A percentile compares a stretch with the other conserved stretches of the same genome.
These are phyloP conservation scores for Kalmusia sp. DNA, from an alignment of 2,329 filamentous ascomycete genomes.

Conservation along the genomic window DNA sequence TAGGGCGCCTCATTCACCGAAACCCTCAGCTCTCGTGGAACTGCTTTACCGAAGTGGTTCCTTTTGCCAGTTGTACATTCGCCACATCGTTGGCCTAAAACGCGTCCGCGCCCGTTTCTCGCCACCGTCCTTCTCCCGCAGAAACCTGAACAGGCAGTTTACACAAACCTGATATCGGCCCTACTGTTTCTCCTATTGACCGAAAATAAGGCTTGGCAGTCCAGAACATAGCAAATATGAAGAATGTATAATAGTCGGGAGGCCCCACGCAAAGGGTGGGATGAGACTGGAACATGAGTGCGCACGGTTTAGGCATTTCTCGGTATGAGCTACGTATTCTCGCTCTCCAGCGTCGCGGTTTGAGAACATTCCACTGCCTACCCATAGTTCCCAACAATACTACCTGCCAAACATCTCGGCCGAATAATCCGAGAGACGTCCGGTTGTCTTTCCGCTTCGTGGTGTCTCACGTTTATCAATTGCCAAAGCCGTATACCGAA, in stretches of 20 bases:
- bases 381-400: not conserved
- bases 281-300: not conserved
- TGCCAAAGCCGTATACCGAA: conserved; percentile 9
- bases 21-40: not conserved
- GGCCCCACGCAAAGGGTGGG: too few relatives aligned
- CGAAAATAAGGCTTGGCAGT: too few relatives aligned
- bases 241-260: too few relatives aligned
- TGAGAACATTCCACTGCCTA: not conserved
- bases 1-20: not conserved
- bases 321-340: too few relatives aligned
- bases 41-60: not conserved
- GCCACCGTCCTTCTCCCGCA: not conserved
- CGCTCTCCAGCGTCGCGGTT: too few relatives aligned
- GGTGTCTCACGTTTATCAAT: conserved; percentile 5
- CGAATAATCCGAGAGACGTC: not conserved
- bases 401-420: not conserved
- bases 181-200: not conserved
- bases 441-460: not conserved
- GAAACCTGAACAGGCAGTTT: conserved; percentile 1
- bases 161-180: not conserved
- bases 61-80: not conserved
- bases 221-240: too few relatives aligned
- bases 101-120: not conserved
- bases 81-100: too few relatives aligned
- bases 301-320: not conserved